Evolutionary conservation across 306 rosid genomes (phyloP).

Genomic region (Sicyos edulis): DNA sequence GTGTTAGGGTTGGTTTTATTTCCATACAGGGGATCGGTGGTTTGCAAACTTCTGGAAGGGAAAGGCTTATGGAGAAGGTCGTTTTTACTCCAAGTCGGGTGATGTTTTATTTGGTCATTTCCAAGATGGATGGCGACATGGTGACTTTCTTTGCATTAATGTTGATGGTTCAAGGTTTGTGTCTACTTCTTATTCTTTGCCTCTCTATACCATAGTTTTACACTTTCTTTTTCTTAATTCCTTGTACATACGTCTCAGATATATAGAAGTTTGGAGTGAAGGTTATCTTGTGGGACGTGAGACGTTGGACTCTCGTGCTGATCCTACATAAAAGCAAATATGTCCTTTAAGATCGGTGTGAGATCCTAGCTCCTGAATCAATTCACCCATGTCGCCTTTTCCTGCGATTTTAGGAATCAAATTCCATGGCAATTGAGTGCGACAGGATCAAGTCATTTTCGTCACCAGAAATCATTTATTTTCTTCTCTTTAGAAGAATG

Average conservation of each 20-base stretch:
- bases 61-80: slow-evolving; percentile 92
- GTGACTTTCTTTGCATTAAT: slow-evolving; percentile 68
- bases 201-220: neutral
- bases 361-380: neutral
- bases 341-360: neutral
- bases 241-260: slow-evolving; percentile 36
- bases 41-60: slow-evolving; percentile 99
- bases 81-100: slow-evolving; percentile 80
- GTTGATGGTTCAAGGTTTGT: slow-evolving; percentile 68
- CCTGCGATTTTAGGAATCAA: neutral
- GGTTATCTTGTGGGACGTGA: slow-evolving; percentile 55
- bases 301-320: slow-evolving; percentile 31
- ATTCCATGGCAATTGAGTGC: neutral
- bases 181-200: neutral
- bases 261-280: slow-evolving; percentile 57
- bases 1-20: slow-evolving; percentile 83
- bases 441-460: neutral
- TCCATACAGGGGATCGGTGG: slow-evolving; percentile 85
- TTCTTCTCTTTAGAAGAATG: neutral
- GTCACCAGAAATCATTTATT: neutral
- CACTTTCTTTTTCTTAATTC: neutral
- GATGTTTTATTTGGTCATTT: slow-evolving; percentile 81
- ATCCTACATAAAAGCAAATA: slow-evolving; percentile 20
- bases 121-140: slow-evolving; percentile 88
- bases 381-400: neutral